A percentile compares a stretch with the other conserved stretches of the same genome.
phyloP scores from a whole-genome alignment of 139 green algal genomes.

The Chlamydomonas sp. region DNA sequence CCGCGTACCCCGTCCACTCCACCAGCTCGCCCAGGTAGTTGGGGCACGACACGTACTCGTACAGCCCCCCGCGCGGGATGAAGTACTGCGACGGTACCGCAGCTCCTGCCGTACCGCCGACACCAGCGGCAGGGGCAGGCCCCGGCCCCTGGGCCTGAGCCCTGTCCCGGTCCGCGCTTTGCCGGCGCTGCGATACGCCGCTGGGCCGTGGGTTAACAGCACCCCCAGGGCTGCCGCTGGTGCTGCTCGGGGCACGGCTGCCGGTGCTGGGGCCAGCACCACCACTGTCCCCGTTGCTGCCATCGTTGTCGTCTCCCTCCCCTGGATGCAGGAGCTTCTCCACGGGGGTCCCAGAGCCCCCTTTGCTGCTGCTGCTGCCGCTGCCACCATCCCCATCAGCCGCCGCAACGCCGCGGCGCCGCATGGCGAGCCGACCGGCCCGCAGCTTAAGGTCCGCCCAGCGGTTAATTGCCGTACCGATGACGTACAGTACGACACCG shows the following conservation, averaged over 20 bases:
- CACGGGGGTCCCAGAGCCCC: not conserved
- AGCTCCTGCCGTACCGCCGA: not conserved
- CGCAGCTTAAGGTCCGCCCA: conserved; percentile 38
- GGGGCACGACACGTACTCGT: conserved; percentile 24
- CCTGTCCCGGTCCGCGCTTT: no score
- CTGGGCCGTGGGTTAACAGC: no score
- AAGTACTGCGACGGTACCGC: conserved; percentile 15
- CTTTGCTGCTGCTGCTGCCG: not conserved
- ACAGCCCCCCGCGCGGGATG: conserved; percentile 16
- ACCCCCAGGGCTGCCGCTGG: no score
- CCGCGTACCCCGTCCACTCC: conserved; percentile 33
- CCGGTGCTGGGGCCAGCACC: no score
- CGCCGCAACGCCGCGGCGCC: not conserved
- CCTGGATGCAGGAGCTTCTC: no score
- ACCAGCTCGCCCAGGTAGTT: conserved; percentile 42
- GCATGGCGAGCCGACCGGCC: not conserved
- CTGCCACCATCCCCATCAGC: not conserved
- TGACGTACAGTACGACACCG: not conserved
- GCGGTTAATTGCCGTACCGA: conserved; percentile 8
- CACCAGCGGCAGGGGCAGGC: no score
- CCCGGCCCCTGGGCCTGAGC: no score
- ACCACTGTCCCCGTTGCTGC: no score
- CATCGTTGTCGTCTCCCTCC: no score
- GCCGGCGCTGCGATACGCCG: no score
- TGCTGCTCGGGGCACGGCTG: no score